phyloP scores from a whole-genome alignment of 2,329 filamentous ascomycete species.

The Botrytis elliptica region DNA sequence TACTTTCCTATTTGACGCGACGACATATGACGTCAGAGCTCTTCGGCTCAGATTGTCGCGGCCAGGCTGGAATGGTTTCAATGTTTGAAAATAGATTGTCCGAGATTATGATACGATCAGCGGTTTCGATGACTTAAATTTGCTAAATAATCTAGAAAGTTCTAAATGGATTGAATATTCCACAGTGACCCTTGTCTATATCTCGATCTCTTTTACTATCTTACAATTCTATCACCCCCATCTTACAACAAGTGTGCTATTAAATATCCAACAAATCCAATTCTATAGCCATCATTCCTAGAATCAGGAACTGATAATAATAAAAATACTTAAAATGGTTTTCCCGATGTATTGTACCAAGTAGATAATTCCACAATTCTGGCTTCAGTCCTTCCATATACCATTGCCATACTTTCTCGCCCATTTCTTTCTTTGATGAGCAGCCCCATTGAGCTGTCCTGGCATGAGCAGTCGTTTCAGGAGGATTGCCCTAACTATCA shows the following conservation, averaged over 20 bases:
- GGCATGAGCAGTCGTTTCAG: constrained; percentile 73
- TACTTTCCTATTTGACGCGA: background rate
- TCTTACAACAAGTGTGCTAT: background rate
- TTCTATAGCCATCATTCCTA: background rate
- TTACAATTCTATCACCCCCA: background rate
- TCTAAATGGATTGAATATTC: fast-evolving
- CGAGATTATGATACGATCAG: background rate
- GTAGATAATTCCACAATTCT: background rate
- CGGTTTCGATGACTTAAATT: background rate
- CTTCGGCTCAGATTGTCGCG: background rate
- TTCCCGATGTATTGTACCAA: background rate
- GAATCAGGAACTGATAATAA: background rate
- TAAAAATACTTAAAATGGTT: too few species aligned
- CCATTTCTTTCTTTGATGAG: constrained; percentile 23
- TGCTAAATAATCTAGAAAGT: background rate
- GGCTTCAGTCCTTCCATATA: background rate
- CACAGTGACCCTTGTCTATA: background rate
- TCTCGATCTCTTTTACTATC: background rate
- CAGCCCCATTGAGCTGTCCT: constrained; percentile 40
- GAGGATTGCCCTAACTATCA: constrained; percentile 69
- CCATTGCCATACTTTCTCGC: background rate
- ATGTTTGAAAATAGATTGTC: background rate
- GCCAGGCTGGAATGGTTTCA: background rate
- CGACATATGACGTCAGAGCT: constrained; percentile 7
- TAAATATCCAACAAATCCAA: background rate